Percentiles rank a stretch among this genome's conserved stretches.
Conservation (phyloP, 768 basidiomycete species). For the Stropharia rugosoannulata region DNA sequence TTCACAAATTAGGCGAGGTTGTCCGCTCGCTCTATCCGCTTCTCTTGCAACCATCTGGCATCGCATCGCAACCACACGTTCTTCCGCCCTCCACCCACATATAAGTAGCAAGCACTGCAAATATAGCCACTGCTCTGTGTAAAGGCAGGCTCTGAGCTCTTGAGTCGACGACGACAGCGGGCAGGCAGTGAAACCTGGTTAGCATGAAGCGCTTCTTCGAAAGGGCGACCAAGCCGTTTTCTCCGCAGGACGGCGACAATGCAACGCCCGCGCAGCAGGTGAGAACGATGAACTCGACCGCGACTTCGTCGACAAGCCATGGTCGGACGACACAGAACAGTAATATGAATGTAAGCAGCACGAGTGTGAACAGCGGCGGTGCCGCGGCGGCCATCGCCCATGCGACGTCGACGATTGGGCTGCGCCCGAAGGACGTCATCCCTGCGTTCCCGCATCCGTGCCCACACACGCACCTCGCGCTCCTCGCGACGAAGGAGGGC, state of each 20-base stretch:
- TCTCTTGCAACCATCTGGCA: neutral
- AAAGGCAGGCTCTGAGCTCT: neutral
- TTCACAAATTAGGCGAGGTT: neutral
- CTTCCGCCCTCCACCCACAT: neutral
- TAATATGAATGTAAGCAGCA: neutral
- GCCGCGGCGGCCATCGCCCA: conserved; percentile 5
- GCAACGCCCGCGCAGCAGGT: no score
- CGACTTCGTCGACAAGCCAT: no score
- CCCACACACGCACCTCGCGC: conserved; percentile 67
- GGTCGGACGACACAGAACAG: no score
- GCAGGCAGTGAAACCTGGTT: neutral
- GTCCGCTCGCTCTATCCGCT: neutral
- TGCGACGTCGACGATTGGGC: conserved; percentile 22
- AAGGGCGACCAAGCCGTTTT: conserved; percentile 36
- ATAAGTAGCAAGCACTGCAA: no score
- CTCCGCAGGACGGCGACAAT: conserved; percentile 9
- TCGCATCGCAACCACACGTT: neutral
- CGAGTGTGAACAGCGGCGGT: neutral
- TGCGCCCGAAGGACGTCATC: conserved; percentile 65
- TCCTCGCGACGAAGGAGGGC: conserved; percentile 58
- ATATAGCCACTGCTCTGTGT: neutral
- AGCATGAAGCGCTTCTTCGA: conserved; percentile 45
- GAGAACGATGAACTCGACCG: no score
- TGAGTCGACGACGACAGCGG: neutral
- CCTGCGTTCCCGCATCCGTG: conserved; percentile 76